phyloP scores from a whole-genome alignment of 2,329 filamentous ascomycete species.

The Fusarium globosum region DNA sequence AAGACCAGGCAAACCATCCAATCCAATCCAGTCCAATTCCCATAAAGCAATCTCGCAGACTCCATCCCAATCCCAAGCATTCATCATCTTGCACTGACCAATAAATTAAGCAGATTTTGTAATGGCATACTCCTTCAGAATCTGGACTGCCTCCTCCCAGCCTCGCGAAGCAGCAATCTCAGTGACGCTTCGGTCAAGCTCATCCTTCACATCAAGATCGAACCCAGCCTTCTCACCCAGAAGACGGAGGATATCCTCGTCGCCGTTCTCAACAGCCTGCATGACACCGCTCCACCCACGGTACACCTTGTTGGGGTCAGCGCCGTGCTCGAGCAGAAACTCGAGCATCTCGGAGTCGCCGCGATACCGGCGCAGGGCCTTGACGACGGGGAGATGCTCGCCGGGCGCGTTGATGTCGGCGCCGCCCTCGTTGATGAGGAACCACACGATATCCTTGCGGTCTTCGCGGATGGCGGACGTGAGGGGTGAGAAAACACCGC shows the following conservation, averaged over 20 bases:
- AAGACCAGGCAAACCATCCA: constrained; percentile 18
- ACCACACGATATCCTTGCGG: constrained; percentile 69
- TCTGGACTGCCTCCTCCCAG: constrained; percentile 66
- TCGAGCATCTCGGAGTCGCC: constrained; percentile 70
- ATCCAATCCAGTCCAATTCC: not conserved
- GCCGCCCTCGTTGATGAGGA: constrained; percentile 69
- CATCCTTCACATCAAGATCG: constrained; percentile 64
- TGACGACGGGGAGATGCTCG: constrained; percentile 77
- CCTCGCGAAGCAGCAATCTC: constrained; percentile 69
- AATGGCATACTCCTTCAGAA: constrained; percentile 49
- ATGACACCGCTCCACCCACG: constrained; percentile 74
- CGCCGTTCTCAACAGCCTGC: constrained; percentile 73
- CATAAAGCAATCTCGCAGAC: constrained; percentile 34
- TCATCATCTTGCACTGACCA: constrained; percentile 37
- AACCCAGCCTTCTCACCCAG: constrained; percentile 62
- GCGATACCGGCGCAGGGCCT: constrained; percentile 70
- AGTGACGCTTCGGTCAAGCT: constrained; percentile 63
- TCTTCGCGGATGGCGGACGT: constrained; percentile 75
- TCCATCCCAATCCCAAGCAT: constrained; percentile 28
- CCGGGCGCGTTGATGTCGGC: constrained; percentile 75
- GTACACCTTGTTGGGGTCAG: constrained; percentile 75
- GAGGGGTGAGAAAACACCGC: constrained; percentile 76
- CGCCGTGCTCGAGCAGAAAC: constrained; percentile 71
- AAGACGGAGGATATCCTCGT: constrained; percentile 63
- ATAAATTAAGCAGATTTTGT: constrained; percentile 21